Conservation (phyloP, 345 rosid species). For the Laguncularia racemosa region DNA sequence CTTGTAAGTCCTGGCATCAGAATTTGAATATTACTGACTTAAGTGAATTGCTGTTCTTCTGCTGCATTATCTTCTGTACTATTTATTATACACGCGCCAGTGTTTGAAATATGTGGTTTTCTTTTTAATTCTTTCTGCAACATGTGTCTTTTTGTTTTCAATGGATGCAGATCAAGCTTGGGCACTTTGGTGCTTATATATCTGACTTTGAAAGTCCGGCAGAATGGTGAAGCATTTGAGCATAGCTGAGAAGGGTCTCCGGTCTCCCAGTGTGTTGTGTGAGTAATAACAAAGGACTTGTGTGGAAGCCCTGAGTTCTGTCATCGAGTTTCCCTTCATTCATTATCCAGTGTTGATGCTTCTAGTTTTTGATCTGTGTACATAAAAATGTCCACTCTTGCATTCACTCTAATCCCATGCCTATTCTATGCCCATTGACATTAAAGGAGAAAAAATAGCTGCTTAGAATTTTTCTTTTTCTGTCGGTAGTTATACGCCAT, state of each 20-base stretch:
- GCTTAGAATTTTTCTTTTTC: no score
- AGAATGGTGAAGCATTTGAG: slow-evolving; percentile 34
- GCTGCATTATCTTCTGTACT: background rate
- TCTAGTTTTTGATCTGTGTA: no score
- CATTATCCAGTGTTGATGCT: no score
- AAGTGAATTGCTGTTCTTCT: background rate
- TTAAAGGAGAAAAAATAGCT: no score
- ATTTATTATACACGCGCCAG: background rate
- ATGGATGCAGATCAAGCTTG: slow-evolving; percentile 63
- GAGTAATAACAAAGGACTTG: no score
- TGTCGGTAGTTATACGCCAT: no score
- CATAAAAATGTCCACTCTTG: no score
- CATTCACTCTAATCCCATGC: no score
- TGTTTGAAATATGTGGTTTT: background rate
- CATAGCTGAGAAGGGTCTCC: slow-evolving; percentile 23
- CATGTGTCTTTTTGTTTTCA: background rate
- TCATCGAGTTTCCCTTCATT: no score
- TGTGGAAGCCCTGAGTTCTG: no score
- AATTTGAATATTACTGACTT: background rate
- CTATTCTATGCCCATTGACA: no score
- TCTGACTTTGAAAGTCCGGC: slow-evolving; percentile 75
- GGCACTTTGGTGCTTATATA: slow-evolving; percentile 84
- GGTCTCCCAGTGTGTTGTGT: background rate
- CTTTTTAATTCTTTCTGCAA: no score
- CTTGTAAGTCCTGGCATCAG: slow-evolving; percentile 48